Evolutionary conservation across 2,329 filamentous ascomycete genomes (phyloP), one percentile per base, ranked within the genome.

Genomic region (Cadophora gregata): DNA sequence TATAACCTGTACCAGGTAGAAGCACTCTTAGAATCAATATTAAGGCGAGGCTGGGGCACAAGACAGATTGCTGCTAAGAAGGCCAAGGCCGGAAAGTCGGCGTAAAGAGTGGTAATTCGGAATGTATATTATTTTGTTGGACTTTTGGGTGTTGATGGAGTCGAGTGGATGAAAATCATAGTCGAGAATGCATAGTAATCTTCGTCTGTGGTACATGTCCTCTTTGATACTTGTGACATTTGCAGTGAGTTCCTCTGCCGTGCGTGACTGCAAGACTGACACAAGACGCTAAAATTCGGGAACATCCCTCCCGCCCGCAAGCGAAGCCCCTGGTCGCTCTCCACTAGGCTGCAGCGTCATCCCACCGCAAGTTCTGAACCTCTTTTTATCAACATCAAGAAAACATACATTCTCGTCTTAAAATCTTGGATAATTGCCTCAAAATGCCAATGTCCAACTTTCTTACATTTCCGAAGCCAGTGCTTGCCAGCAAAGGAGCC

Each of bases 1-100:
- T n/a, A n/a, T n/a, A n/a, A n/a, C n/a, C n/a, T n/a, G n/a, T n/a
- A n/a, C n/a, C n/a, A n/a, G n/a, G n/a, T n/a, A n/a, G n/a, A n/a
- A n/a, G n/a, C n/a, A n/a, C n/a, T n/a, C n/a, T n/a, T n/a, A n/a
- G n/a, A n/a, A n/a, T n/a, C n/a, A n/a, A n/a, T n/a, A n/a, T n/a
- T n/a, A n/a, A n/a, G n/a, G n/a, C n/a, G n/a, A n/a, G n/a, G n/a
- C n/a, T n/a, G n/a, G n/a, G n/a, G n/a, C n/a, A n/a, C n/a, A n/a
- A n/a, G n/a, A 12, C 38, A 50, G 47, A 50, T 50, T 25, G 47
- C 47, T 50, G 47, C 71, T 1, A 71, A 72, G 62, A 63, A 72
- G 36, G 66, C 63, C 2, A 70, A 70, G 55, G 66, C 62, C 48
- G 63, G 31, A 42, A 58, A 56, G 50, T 56, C 29, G 9, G 31